These are phyloP conservation scores for Hemileccinum rubropunctum DNA, from an alignment of 768 basidiomycete species.

Conservation along the genomic window DNA sequence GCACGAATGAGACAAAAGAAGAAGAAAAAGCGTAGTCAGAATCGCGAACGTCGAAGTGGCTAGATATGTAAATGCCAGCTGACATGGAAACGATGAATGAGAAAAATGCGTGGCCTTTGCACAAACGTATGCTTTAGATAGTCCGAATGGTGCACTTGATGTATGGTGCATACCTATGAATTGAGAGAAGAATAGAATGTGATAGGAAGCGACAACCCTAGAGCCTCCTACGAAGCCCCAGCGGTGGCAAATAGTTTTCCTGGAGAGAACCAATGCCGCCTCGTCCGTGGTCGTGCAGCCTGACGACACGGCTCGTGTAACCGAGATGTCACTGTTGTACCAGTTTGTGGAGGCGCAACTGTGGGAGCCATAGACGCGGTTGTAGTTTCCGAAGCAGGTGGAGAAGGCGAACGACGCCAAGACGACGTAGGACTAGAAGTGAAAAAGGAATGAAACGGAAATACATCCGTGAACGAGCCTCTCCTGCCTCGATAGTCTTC, in stretches of 20 bases:
- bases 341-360: constrained; percentile 23
- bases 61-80: constrained; percentile 21
- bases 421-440: constrained; percentile 30
- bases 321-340: constrained; percentile 19
- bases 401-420: constrained; percentile 39
- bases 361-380: constrained; percentile 26
- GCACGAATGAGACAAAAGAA: constrained; percentile 2
- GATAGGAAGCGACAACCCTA: constrained; percentile 5
- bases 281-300: constrained; percentile 36
- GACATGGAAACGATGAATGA: constrained; percentile 12
- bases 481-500: constrained; percentile 27
- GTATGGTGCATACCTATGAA: neutral
- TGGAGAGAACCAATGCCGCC: constrained; percentile 54
- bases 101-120: constrained; percentile 16
- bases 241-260: constrained; percentile 48
- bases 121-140: constrained; percentile 24
- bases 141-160: constrained; percentile 14
- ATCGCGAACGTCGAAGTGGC: constrained; percentile 27
- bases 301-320: constrained; percentile 34
- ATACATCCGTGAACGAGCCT: constrained; percentile 39
- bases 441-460: constrained; percentile 43
- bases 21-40: constrained; percentile 4
- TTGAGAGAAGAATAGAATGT: neutral
- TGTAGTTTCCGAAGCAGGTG: constrained; percentile 33
- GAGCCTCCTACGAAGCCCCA: constrained; percentile 32